Evolutionary conservation across 257 asterid species (phyloP).

Genomic region (Solanum pinnatisectum): DNA sequence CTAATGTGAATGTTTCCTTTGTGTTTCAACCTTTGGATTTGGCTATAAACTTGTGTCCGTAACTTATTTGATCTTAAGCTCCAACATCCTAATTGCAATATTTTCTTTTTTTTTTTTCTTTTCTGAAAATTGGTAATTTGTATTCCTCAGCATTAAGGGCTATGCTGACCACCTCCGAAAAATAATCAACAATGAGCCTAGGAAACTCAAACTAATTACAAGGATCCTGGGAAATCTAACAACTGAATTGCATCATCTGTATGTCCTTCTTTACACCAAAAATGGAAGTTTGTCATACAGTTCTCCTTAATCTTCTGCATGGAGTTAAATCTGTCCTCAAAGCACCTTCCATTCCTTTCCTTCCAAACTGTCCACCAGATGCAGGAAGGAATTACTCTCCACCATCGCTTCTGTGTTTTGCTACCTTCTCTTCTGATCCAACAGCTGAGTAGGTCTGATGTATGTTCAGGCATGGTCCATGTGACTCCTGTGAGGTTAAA

Average conservation of each 20-base stretch:
- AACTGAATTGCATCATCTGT: background rate
- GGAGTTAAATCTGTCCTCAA: background rate
- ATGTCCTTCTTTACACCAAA: background rate
- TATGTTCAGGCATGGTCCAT: background rate
- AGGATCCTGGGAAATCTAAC: background rate
- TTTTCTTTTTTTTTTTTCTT: background rate
- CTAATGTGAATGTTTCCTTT: background rate
- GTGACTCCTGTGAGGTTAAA: background rate
- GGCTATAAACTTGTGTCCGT: background rate
- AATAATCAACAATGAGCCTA: background rate
- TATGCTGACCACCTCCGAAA: background rate
- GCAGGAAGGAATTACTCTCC: background rate
- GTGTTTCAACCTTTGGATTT: background rate
- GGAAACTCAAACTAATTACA: background rate
- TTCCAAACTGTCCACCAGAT: background rate
- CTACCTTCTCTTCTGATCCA: background rate
- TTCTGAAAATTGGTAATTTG: background rate
- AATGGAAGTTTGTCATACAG: background rate
- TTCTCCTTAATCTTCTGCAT: background rate
- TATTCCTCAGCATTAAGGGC: background rate
- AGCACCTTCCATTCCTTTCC: background rate
- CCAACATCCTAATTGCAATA: background rate
- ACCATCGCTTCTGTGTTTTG: background rate
- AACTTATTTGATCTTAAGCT: background rate
- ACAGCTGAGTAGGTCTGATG: background rate